Conservation (phyloP, 2,329 filamentous ascomycete genomes). For the Incumbomyces lentus region DNA sequence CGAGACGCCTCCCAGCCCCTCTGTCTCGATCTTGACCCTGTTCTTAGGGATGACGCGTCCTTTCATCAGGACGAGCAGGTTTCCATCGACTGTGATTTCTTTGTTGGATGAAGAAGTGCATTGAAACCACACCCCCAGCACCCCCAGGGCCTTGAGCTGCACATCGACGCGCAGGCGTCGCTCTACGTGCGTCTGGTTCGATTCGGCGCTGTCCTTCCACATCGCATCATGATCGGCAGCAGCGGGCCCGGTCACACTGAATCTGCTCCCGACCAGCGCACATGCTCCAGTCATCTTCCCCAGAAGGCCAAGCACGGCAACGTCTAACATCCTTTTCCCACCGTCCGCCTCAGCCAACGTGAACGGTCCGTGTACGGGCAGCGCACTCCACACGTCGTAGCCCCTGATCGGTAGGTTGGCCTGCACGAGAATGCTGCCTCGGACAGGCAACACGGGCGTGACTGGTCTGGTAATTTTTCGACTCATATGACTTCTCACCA, state of each 20-base stretch:
- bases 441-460: conserved; percentile 27
- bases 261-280: conserved; percentile 56
- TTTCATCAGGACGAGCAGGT: conserved; percentile 63
- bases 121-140: conserved; percentile 63
- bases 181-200: background rate
- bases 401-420: conserved; percentile 54
- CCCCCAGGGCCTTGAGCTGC: conserved; percentile 68
- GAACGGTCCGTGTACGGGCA: conserved; percentile 47
- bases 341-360: conserved; percentile 23
- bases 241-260: conserved; percentile 40
- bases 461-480: conserved; percentile 51
- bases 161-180: conserved; percentile 52
- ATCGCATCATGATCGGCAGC: conserved; percentile 12
- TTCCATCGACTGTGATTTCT: conserved; percentile 42
- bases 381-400: conserved; percentile 74
- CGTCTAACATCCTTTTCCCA: conserved; percentile 19
- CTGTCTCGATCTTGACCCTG: conserved; percentile 45
- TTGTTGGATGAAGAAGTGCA: conserved; percentile 24
- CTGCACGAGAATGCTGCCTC: conserved; percentile 42
- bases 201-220: background rate
- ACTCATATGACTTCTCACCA: conserved; percentile 62
- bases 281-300: conserved; percentile 86
- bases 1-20: conserved; percentile 9
- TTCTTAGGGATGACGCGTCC: conserved; percentile 58
- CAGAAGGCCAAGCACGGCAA: conserved; percentile 67